Evolutionary conservation across 2,329 filamentous ascomycete species (phyloP).

Genomic region (Teratosphaeria nubilosa): DNA sequence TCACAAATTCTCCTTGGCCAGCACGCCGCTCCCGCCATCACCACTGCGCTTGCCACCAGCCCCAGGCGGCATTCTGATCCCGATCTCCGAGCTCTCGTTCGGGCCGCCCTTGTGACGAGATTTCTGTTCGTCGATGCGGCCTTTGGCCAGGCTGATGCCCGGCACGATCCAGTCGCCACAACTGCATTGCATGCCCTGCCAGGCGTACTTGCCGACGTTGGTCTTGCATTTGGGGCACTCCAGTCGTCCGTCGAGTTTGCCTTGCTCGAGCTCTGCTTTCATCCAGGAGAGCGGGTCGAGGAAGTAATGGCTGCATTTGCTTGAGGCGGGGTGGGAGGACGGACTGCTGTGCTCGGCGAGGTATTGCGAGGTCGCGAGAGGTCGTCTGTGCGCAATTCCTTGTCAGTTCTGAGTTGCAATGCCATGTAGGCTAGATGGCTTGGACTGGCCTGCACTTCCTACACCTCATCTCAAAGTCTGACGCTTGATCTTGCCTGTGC

Average conservation of each 20-base stretch:
- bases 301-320: constrained; percentile 73
- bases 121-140: constrained; percentile 64
- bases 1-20: constrained; percentile 11
- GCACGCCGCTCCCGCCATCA: not conserved
- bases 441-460: constrained; percentile 69
- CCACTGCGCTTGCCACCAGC: not conserved
- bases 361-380: constrained; percentile 56
- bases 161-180: constrained; percentile 87
- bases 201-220: constrained; percentile 85
- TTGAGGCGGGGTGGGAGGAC: constrained; percentile 5
- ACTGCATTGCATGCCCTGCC: constrained; percentile 89
- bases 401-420: not conserved
- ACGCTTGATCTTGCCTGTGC: constrained; percentile 31
- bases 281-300: constrained; percentile 93
- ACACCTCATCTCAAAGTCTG: constrained; percentile 62
- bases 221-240: constrained; percentile 77
- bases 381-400: constrained; percentile 35
- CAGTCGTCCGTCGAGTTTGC: constrained; percentile 72
- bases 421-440: not conserved
- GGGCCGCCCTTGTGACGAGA: constrained; percentile 9
- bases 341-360: constrained; percentile 50
- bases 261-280: constrained; percentile 72
- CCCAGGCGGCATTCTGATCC: constrained; percentile 25
- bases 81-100: constrained; percentile 12
- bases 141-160: constrained; percentile 74